Percentiles rank a stretch among this genome's conserved stretches.
phyloP scores from a whole-genome alignment of 441 rosid genomes.

The Aquilaria agallochum region DNA sequence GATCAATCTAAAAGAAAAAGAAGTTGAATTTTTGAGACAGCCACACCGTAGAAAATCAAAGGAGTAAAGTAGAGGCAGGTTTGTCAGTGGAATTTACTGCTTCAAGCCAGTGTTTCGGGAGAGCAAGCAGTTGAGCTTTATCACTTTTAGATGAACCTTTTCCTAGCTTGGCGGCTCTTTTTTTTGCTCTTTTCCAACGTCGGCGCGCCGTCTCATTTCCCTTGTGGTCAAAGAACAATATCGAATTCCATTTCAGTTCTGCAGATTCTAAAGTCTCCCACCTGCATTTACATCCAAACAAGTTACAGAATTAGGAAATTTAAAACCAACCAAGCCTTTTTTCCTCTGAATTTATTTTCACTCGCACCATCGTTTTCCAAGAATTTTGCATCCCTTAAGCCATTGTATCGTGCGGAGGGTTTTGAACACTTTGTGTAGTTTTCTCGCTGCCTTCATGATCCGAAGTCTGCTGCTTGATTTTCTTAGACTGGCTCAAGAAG shows the following conservation, averaged over 20 bases:
- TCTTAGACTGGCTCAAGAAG: slow-evolving; percentile 45
- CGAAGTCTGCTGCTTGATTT: slow-evolving; percentile 66
- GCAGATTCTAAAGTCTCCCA: slow-evolving; percentile 60
- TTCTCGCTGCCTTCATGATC: slow-evolving; percentile 68
- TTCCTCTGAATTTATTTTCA: slow-evolving; percentile 21
- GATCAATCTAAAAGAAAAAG: slow-evolving; percentile 44
- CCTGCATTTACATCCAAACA: slow-evolving; percentile 22
- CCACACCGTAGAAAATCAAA: too few species aligned
- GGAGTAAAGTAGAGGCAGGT: too few species aligned
- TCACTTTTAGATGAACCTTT: slow-evolving; percentile 66
- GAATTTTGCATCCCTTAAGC: slow-evolving; percentile 67
- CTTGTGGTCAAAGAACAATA: slow-evolving; percentile 34
- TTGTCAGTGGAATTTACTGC: slow-evolving; percentile 37
- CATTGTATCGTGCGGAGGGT: slow-evolving; percentile 61
- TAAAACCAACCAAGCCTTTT: too few species aligned
- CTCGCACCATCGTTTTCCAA: slow-evolving; percentile 48
- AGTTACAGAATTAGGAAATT: too few species aligned
- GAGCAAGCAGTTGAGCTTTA: slow-evolving; percentile 59
- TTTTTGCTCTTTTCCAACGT: slow-evolving; percentile 68
- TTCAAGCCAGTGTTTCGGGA: slow-evolving; percentile 64
- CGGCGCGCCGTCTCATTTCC: slow-evolving; percentile 55
- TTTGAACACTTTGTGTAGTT: slow-evolving; percentile 63
- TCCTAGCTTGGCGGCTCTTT: slow-evolving; percentile 70
- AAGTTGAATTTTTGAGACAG: too few species aligned
- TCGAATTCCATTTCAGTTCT: slow-evolving; percentile 38